These are phyloP conservation scores for Neolecta irregularis DNA, from an alignment of 1,139 yeast species.

Conservation along the genomic window DNA sequence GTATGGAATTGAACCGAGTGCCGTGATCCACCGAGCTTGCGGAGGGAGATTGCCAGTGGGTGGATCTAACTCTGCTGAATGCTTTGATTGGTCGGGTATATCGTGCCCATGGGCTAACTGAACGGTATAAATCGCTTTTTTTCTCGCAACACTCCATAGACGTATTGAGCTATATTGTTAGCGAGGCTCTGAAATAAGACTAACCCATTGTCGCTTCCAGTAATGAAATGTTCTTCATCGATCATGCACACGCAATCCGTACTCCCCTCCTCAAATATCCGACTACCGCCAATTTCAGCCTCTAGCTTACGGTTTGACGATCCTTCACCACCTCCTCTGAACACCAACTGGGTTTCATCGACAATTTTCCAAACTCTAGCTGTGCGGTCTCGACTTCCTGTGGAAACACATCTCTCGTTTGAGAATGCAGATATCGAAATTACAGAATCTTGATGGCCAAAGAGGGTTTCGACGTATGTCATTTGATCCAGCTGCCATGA, in stretches of 20 bases:
- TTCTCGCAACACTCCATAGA: constrained; percentile 79
- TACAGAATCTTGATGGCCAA: constrained; percentile 89
- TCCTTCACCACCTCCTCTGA: constrained; percentile 45
- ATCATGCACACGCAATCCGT: constrained; percentile 82
- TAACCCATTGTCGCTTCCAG: constrained; percentile 91
- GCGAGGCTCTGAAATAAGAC: constrained; percentile 11
- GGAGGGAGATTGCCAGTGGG: constrained; percentile 26
- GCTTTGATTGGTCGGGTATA: constrained; percentile 31
- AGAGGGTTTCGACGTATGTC: constrained; percentile 75
- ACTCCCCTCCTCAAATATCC: constrained; percentile 54
- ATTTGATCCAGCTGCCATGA: constrained; percentile 74
- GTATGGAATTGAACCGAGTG: constrained; percentile 75
- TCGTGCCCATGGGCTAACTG: constrained; percentile 68
- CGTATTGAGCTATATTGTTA: background rate
- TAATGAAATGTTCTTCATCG: constrained; percentile 81
- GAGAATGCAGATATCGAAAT: constrained; percentile 64
- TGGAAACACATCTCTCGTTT: constrained; percentile 86
- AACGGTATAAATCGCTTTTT: constrained; percentile 61
- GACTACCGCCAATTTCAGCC: constrained; percentile 20
- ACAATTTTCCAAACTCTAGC: constrained; percentile 94
- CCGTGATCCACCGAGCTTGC: constrained; percentile 75
- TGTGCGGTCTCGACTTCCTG: constrained; percentile 86
- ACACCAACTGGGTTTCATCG: constrained; percentile 84
- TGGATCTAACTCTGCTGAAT: constrained; percentile 44
- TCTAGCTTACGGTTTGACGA: constrained; percentile 22